Evolutionary conservation across 768 basidiomycete species (phyloP), one percentile per base, ranked within the genome.

Genomic region (Suillus americanus): DNA sequence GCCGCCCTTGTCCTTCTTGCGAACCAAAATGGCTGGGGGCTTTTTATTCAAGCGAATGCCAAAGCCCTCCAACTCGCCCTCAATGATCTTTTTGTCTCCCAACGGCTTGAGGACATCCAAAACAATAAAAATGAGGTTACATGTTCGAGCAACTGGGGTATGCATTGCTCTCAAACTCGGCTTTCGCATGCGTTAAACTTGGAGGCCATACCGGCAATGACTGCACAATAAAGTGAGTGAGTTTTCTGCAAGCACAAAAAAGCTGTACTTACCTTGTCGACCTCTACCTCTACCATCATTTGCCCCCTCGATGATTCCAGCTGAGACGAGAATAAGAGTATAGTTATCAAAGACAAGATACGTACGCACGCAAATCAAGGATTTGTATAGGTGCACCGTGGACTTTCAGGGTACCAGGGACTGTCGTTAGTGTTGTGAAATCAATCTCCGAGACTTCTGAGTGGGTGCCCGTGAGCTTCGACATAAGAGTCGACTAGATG

Each of bases 101-200:
- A 99, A 86, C n/a, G 97, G 97, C 79, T 99, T 99, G 41, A 97
- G 86, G 33, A 99, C 97, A 72, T 99, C 97, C 57, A 99, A 86
- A 35, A 99, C 92, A 75, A 99, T 99, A 78, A 99, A 99, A 66
- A 99, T 98, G 41, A 99, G 88, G 76, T 98, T 94, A 77, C 97
- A 99, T 46, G 97, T 99, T 65, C 97, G 89, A 9, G 97, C 97
- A 68, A 99, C 97, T 94, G 79, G 35, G 51, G 50, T 40, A 56
- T 62, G 61, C 23, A 53, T 50, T 55, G 60, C 54, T 60, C n/a
- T 68, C 12, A 65, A 51, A 43, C 23, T 56, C 16, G 28, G 28
- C 30, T 28, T 48, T 38, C n/a, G 51, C 69, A 67, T 69, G 40
- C 35, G 41, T 3, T 62, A 63, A 61, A 37, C 48, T 37, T 13